phyloP scores from a whole-genome alignment of 2,329 filamentous ascomycete species.

The Arachnomyces sp. region DNA sequence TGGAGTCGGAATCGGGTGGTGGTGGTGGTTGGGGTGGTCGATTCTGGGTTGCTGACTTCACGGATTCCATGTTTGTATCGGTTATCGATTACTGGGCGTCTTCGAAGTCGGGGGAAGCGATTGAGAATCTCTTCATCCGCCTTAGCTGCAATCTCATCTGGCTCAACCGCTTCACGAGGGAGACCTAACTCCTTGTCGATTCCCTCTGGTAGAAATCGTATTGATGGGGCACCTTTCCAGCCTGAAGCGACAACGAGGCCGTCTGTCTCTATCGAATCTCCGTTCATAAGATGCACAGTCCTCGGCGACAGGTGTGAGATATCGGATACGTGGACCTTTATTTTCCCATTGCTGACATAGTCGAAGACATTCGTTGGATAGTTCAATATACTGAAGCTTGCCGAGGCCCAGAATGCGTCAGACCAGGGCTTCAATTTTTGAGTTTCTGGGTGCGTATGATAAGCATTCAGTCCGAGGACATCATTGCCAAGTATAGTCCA shows the following conservation, averaged over 20 bases:
- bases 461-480: conserved; percentile 39
- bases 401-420: conserved; percentile 46
- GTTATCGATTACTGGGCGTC: conserved; percentile 27
- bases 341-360: conserved; percentile 44
- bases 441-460: conserved; percentile 37
- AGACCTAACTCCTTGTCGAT: conserved; percentile 41
- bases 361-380: conserved; percentile 51
- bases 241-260: conserved; percentile 50
- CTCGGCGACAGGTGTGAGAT: conserved; percentile 40
- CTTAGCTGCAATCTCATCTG: conserved; percentile 28
- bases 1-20: conserved; percentile 36
- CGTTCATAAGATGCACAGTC: conserved; percentile 42
- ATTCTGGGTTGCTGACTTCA: conserved; percentile 11
- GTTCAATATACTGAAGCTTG: conserved; percentile 52
- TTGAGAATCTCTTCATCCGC: conserved; percentile 42
- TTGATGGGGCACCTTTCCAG: conserved; percentile 44
- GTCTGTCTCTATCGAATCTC: conserved; percentile 38
- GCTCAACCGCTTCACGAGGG: conserved; percentile 27
- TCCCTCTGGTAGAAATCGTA: conserved; percentile 40
- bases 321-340: conserved; percentile 49
- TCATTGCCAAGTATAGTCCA: conserved; percentile 46
- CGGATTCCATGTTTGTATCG: conserved; percentile 8
- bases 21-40: conserved; percentile 9
- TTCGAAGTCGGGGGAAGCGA: conserved; percentile 38
- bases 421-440: conserved; percentile 40